Evolutionary conservation across 2,329 filamentous ascomycete genomes (phyloP).

Genomic region (Rhytidhysteron rufulum): DNA sequence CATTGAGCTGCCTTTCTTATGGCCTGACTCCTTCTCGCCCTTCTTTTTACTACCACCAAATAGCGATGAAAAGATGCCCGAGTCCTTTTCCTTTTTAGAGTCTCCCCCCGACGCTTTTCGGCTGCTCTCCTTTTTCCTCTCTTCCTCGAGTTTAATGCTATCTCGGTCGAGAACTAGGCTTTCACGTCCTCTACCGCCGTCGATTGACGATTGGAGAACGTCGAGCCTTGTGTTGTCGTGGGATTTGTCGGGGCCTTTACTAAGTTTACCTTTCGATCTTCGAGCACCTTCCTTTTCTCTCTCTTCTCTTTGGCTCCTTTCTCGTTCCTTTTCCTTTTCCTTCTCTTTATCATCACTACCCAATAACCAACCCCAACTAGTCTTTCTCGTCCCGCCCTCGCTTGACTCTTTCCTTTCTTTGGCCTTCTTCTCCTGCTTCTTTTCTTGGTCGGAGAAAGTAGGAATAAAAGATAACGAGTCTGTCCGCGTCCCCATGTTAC

Average conservation of each 20-base stretch:
- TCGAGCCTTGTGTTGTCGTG: conserved; percentile 83
- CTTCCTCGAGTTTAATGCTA: conserved; percentile 69
- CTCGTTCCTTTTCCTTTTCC: conserved; percentile 46
- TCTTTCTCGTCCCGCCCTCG: conserved; percentile 65
- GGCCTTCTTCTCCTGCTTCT: conserved; percentile 66
- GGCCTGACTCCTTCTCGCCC: conserved; percentile 66
- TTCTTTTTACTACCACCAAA: conserved; percentile 91
- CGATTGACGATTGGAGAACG: conserved; percentile 82
- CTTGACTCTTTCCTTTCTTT: conserved; percentile 70
- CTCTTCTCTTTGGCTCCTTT: conserved; percentile 47
- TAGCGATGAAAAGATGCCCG: conserved; percentile 83
- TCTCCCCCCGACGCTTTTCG: conserved; percentile 64
- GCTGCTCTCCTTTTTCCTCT: conserved; percentile 74
- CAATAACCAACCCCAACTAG: conserved; percentile 76
- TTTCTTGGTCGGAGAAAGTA: conserved; percentile 65
- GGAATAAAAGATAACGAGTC: conserved; percentile 79
- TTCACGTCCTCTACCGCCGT: conserved; percentile 67
- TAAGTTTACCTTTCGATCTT: conserved; percentile 60
- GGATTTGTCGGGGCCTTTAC: conserved; percentile 51
- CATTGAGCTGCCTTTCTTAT: conserved; percentile 69
- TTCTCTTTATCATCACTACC: conserved; percentile 70
- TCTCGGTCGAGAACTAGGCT: conserved; percentile 81
- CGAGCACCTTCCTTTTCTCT: conserved; percentile 36
- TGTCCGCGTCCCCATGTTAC: conserved; percentile 63
- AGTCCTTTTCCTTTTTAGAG: conserved; percentile 81